Percentiles rank a stretch among this genome's conserved stretches.
Conservation (phyloP, 768 basidiomycete species). For the Mycena olivaceomarginata region DNA sequence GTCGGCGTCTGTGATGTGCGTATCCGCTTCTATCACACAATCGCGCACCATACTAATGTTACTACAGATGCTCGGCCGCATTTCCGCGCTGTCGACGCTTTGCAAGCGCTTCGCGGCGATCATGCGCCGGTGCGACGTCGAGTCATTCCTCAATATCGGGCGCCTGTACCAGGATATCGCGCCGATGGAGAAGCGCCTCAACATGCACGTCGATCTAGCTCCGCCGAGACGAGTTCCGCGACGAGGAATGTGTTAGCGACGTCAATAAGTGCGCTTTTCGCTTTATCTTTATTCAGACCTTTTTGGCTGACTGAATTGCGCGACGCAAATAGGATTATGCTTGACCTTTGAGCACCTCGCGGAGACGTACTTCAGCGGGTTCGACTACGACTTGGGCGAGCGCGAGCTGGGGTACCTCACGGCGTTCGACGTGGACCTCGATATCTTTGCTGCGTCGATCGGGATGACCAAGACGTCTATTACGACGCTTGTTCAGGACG, state of each 20-base stretch:
- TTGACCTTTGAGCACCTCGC: slow-evolving; percentile 95
- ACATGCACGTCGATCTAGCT: slow-evolving; percentile 93
- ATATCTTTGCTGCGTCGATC: slow-evolving; percentile 94
- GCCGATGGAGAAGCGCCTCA: slow-evolving; percentile 93
- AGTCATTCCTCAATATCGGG: slow-evolving; percentile 91
- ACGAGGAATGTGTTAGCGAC: slow-evolving; percentile 95
- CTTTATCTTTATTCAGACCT: not conserved
- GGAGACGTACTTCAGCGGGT: slow-evolving; percentile 89
- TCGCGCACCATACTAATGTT: slow-evolving; percentile 1
- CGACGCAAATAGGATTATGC: slow-evolving; percentile 79
- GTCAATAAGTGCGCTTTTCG: slow-evolving; percentile 81
- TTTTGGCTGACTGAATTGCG: not conserved
- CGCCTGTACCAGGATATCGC: slow-evolving; percentile 89
- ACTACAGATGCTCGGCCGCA: slow-evolving; percentile 87
- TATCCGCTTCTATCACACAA: not conserved
- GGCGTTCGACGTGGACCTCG: slow-evolving; percentile 93
- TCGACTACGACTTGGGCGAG: slow-evolving; percentile 93
- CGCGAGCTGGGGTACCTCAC: slow-evolving; percentile 89
- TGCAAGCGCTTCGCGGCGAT: slow-evolving; percentile 94
- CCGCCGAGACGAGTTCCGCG: slow-evolving; percentile 92
- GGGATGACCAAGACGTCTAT: slow-evolving; percentile 94
- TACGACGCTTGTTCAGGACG: slow-evolving; percentile 81
- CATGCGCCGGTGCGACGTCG: slow-evolving; percentile 86
- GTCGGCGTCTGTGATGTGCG: slow-evolving; percentile 96
- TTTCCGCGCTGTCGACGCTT: slow-evolving; percentile 86